phyloP scores from a whole-genome alignment of 768 basidiomycete genomes.

The Boletellus ananas region DNA sequence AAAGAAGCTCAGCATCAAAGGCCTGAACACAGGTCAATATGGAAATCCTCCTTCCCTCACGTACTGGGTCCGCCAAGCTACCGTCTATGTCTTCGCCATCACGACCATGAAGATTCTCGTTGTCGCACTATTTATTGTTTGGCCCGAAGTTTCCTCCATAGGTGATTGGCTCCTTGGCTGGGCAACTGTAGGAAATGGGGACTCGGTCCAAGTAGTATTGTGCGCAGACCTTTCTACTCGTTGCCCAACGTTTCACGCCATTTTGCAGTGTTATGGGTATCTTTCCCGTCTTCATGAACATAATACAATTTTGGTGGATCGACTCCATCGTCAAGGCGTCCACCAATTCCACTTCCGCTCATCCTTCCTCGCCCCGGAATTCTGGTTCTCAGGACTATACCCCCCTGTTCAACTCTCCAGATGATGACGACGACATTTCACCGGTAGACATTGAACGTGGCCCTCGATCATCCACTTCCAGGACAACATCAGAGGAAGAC shows the following conservation, averaged over 20 bases:
- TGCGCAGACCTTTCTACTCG: constrained; percentile 37
- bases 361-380: constrained; percentile 36
- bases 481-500: constrained; percentile 29
- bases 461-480: constrained; percentile 33
- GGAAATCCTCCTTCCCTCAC: constrained; percentile 74
- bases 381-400: constrained; percentile 47
- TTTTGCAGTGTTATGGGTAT: constrained; percentile 76
- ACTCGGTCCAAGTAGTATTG: constrained; percentile 76
- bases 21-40: constrained; percentile 85
- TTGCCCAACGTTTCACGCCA: constrained; percentile 6
- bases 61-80: constrained; percentile 74
- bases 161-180: constrained; percentile 88
- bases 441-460: constrained; percentile 47
- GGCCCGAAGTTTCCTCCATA: constrained; percentile 66
- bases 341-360: constrained; percentile 35
- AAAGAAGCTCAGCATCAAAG: constrained; percentile 61
- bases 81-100: constrained; percentile 78
- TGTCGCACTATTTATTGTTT: constrained; percentile 65
- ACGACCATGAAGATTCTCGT: constrained; percentile 90
- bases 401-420: constrained; percentile 60
- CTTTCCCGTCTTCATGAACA: constrained; percentile 86
- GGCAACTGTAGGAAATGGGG: constrained; percentile 59
- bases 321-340: constrained; percentile 89
- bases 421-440: constrained; percentile 44
- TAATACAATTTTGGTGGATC: constrained; percentile 92